Percentiles rank a stretch among this genome's conserved stretches.
Conservation (phyloP, 2,329 filamentous ascomycete genomes). For the Exophiala xenobiotica region DNA sequence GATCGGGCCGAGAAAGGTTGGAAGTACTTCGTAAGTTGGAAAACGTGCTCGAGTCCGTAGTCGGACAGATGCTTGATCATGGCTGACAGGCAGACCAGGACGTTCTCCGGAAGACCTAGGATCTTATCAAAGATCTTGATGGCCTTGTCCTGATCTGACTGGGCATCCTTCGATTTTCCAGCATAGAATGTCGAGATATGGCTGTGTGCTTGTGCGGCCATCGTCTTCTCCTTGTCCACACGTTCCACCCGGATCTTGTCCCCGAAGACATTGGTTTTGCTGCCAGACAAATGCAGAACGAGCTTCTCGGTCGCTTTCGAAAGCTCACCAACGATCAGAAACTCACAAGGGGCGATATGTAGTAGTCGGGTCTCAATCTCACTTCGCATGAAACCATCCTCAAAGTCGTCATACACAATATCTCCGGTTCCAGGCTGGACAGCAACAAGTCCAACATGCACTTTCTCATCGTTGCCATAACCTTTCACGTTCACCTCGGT, state of each 20-base stretch:
- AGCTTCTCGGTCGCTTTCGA: slow-evolving; percentile 91
- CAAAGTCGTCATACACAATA: slow-evolving; percentile 92
- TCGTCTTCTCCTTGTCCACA: slow-evolving; percentile 72
- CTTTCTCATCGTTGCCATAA: slow-evolving; percentile 85
- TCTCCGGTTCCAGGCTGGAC: slow-evolving; percentile 95
- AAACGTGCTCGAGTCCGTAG: slow-evolving; percentile 92
- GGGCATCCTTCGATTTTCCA: slow-evolving; percentile 68
- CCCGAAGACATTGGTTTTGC: slow-evolving; percentile 86
- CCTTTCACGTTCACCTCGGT: slow-evolving; percentile 80
- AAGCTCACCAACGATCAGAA: slow-evolving; percentile 86
- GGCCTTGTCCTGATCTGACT: slow-evolving; percentile 55
- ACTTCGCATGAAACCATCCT: slow-evolving; percentile 95
- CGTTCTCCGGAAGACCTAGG: slow-evolving; percentile 76
- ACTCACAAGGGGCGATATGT: slow-evolving; percentile 93
- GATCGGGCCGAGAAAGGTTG: slow-evolving; percentile 90
- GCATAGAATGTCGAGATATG: slow-evolving; percentile 94
- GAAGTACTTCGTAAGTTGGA: slow-evolving; percentile 95
- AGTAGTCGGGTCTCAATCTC: slow-evolving; percentile 94
- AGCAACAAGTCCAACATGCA: slow-evolving; percentile 85
- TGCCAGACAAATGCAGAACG: slow-evolving; percentile 82
- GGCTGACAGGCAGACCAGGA: slow-evolving; percentile 87
- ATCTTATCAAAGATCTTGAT: slow-evolving; percentile 78
- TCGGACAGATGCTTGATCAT: slow-evolving; percentile 94
- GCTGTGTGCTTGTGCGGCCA: slow-evolving; percentile 79
- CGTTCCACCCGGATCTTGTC: slow-evolving; percentile 85